These are phyloP conservation scores for Colletotrichum sp. DNA, from an alignment of 2,329 filamentous ascomycete species.

Conservation along the genomic window DNA sequence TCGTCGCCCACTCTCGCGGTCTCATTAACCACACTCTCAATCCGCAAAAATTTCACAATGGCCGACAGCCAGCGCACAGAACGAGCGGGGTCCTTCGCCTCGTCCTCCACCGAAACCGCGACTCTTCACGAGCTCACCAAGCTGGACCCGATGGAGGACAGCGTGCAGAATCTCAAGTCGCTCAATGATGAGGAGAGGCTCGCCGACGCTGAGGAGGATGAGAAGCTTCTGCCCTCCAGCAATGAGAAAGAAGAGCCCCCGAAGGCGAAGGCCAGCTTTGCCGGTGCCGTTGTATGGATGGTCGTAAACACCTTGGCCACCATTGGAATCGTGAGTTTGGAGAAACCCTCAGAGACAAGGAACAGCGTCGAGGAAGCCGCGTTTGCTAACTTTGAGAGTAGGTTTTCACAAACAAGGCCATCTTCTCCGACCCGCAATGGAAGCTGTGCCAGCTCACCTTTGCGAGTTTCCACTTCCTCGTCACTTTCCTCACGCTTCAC, in stretches of 20 bases:
- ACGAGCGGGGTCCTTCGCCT: constrained; percentile 33
- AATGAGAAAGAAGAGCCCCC: constrained; percentile 38
- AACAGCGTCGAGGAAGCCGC: neutral
- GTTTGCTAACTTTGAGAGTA: constrained; percentile 30
- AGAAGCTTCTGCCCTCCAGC: constrained; percentile 41
- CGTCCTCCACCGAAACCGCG: constrained; percentile 37
- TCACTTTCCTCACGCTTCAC: constrained; percentile 70
- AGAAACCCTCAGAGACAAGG: neutral
- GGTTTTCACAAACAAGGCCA: constrained; percentile 75
- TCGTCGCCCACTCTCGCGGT: neutral
- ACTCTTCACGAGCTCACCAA: constrained; percentile 39
- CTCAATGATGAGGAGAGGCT: constrained; percentile 40
- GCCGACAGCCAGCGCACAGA: constrained; percentile 28
- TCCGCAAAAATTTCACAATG: constrained; percentile 22
- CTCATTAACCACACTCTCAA: neutral
- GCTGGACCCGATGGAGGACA: constrained; percentile 35
- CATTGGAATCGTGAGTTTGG: constrained; percentile 61
- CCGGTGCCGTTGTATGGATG: constrained; percentile 59
- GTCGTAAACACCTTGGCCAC: constrained; percentile 66
- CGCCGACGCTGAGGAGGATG: constrained; percentile 41
- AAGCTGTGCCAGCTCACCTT: constrained; percentile 70
- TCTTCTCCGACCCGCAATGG: constrained; percentile 68
- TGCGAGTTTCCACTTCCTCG: constrained; percentile 71
- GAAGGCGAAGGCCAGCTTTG: constrained; percentile 38
- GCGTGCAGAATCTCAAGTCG: constrained; percentile 31